Conservation (phyloP, 306 rosid species). For the Quercus gilva region DNA sequence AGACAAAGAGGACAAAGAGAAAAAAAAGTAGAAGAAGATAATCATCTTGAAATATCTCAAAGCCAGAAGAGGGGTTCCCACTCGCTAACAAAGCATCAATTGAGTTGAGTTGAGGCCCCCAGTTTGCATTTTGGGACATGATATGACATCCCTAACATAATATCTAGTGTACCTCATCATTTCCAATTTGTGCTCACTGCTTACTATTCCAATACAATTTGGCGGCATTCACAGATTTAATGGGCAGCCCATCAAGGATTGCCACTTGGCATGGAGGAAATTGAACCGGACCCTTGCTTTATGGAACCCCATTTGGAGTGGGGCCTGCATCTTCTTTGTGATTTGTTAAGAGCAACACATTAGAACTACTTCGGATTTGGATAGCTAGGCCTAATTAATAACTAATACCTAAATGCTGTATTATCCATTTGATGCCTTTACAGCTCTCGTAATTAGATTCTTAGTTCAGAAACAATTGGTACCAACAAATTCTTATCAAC, state of each 20-base stretch:
- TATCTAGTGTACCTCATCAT: background rate
- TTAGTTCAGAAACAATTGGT: too few relatives aligned
- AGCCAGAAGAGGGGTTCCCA: constrained; percentile 7
- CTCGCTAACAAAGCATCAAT: constrained; percentile 42
- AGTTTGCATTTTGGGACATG: constrained; percentile 18
- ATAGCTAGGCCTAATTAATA: background rate
- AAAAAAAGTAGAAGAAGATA: background rate
- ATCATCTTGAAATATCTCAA: constrained; percentile 30
- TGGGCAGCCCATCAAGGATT: background rate
- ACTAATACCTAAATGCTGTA: background rate
- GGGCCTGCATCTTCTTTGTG: background rate
- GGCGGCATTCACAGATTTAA: background rate
- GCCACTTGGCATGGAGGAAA: background rate
- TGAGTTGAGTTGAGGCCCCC: background rate
- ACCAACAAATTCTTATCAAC: too few relatives aligned
- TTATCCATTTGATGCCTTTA: constrained; percentile 7
- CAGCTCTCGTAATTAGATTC: background rate
- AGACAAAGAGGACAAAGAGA: constrained; percentile 23
- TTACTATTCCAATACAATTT: background rate
- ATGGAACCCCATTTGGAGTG: background rate
- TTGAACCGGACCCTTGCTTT: background rate
- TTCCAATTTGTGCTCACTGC: background rate
- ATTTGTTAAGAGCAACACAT: background rate
- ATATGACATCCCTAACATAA: constrained; percentile 17
- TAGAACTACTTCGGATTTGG: background rate